phyloP scores from a whole-genome alignment of 1,284 basidiomycete genomes.

The Volvariella surrecta region DNA sequence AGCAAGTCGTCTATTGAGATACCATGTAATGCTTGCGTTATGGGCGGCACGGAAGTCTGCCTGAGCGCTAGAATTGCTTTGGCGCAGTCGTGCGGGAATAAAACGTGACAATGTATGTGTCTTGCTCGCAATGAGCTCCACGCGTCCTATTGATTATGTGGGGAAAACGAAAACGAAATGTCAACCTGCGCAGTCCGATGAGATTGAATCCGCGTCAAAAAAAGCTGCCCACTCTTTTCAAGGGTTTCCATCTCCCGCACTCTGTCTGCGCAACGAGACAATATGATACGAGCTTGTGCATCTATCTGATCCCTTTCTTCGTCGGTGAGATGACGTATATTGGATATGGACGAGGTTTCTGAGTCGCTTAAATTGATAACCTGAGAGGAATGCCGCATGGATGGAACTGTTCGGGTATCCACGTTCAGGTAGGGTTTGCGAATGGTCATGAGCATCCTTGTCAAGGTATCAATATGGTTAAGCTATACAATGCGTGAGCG shows the following conservation, averaged over 20 bases:
- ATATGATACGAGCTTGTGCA: constrained; percentile 75
- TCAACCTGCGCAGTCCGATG: constrained; percentile 2
- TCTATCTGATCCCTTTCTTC: constrained; percentile 89
- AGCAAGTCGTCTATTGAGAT: constrained; percentile 70
- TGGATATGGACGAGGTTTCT: constrained; percentile 50
- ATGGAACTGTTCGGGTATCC: constrained; percentile 44
- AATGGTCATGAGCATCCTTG: constrained; percentile 59
- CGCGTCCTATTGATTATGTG: constrained; percentile 40
- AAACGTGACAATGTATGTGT: constrained; percentile 55
- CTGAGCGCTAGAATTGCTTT: constrained; percentile 45
- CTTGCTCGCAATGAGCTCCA: constrained; percentile 52
- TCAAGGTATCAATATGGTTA: constrained; percentile 62
- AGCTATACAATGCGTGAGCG: constrained; percentile 32
- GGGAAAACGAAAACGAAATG: constrained; percentile 8
- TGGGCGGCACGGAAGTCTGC: constrained; percentile 76
- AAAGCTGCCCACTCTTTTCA: constrained; percentile 66
- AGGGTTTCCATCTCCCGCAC: constrained; percentile 79
- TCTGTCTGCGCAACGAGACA: constrained; percentile 75
- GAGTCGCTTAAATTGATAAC: constrained; percentile 46
- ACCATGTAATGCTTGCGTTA: constrained; percentile 80
- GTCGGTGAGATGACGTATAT: constrained; percentile 68
- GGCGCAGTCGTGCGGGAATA: constrained; percentile 55
- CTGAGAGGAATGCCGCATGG: constrained; percentile 39
- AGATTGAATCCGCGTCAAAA: neutral
- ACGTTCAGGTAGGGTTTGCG: constrained; percentile 76